Base-by-base conservation (phyloP, 352 stramenopile species). In the Saprolegnia diclina region DNA sequence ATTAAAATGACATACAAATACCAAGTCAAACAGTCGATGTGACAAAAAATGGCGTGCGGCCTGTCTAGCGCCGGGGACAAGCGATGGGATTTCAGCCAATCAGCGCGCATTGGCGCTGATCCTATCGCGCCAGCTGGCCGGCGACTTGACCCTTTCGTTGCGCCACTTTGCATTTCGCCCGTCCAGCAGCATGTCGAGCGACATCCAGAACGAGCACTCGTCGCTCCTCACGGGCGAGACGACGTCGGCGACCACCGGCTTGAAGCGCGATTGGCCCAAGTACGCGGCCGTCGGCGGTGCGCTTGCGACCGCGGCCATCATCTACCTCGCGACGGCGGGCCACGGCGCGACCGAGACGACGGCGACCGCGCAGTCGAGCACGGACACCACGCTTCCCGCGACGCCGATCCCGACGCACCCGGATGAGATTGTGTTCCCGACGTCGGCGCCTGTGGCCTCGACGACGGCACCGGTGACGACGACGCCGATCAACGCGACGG, bases 221-320 rank as follows among this genome's bases (percentile, higher is more conserved):
- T 67, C 61, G 24, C 44, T 67, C 13, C 32, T 67, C 32, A 67
- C 61, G 14, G 26, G 45, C 16, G 18, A 56, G 40, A 37, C 38
- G 13, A 22, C 38, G 35, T 26, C 44, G 7, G 48, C 44, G 18
- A 14, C 61, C 13, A 40, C 19, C 11, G n/a, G n/a, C n/a, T n/a
- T n/a, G n/a, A n/a, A n/a, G n/a, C 61, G 61, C n/a, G 38, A 18
- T 16, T 69, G 63, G 63, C 14, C 32, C 48, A 69, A 69, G 48
- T 69, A 61, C 53, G 63, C 63, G n/a, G 44, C 29, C 21, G 63
- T 42, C 18, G 63, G 63, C 40, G 63, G 44, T n/a, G 44, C 29
- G n/a, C 16, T 69, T 37, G 63, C 37, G 13, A 50, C 53, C 0
- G 61, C 38, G 13, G 63, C 38, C 37, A 54, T 52, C 35, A 45